Conservation (phyloP, 2,329 filamentous ascomycete genomes). For the Sporothrix schenckii region DNA sequence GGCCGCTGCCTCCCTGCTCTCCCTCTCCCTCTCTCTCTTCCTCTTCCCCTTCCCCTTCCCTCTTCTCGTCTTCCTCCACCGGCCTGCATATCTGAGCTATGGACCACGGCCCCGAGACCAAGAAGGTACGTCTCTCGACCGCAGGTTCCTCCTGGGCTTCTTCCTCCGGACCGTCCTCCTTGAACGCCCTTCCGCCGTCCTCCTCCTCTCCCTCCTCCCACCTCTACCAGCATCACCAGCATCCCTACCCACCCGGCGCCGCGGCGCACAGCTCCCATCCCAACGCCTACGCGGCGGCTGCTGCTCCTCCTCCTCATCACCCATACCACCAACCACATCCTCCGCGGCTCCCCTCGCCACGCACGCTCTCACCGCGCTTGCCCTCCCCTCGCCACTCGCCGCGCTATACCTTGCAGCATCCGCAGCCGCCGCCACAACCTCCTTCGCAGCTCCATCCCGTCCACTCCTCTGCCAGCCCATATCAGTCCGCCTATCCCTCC, state of each 20-base stretch:
- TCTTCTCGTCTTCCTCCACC: slow-evolving; percentile 22
- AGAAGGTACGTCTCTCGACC: slow-evolving; percentile 33
- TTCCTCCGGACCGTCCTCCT: slow-evolving; percentile 39
- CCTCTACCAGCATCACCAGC: slow-evolving; percentile 24
- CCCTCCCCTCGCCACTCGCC: slow-evolving; percentile 22
- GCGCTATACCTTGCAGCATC: slow-evolving; percentile 17
- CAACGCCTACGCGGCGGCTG: not conserved
- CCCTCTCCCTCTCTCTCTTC: not conserved
- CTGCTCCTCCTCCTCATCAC: slow-evolving; percentile 1
- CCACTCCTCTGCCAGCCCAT: slow-evolving; percentile 37
- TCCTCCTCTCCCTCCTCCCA: slow-evolving; percentile 24
- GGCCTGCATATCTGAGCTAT: slow-evolving; percentile 30
- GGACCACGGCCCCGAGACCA: slow-evolving; percentile 33
- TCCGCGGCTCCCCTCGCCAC: slow-evolving; percentile 19
- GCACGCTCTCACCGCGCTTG: not conserved
- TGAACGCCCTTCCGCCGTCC: slow-evolving; percentile 31
- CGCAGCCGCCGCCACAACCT: slow-evolving; percentile 5
- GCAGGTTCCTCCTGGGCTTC: slow-evolving; percentile 30
- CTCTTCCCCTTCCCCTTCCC: not conserved
- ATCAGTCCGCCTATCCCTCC: slow-evolving; percentile 35
- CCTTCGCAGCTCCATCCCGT: not conserved
- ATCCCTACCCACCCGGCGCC: slow-evolving; percentile 1
- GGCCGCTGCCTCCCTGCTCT: not conserved
- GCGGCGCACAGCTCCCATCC: slow-evolving; percentile 13
- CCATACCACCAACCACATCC: slow-evolving; percentile 36